Conservation (phyloP, 164 flowering plant genomes). For the Akebia trifoliata region DNA sequence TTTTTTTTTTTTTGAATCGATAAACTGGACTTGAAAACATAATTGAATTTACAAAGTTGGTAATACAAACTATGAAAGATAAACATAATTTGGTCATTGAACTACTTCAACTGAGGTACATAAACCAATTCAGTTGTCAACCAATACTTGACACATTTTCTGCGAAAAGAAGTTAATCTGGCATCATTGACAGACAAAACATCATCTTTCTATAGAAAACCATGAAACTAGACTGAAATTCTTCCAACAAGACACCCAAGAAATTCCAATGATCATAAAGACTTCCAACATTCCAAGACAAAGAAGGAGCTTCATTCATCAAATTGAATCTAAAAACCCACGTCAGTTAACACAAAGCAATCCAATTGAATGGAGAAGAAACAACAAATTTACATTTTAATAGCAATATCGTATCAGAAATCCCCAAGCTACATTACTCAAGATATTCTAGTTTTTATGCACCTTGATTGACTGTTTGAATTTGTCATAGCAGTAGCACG, state of each 20-base stretch:
- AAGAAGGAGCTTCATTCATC: background rate
- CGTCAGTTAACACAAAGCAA: background rate
- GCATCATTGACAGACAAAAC: background rate
- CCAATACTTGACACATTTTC: background rate
- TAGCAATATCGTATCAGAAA: background rate
- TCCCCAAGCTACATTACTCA: background rate
- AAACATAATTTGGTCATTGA: no score
- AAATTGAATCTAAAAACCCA: background rate
- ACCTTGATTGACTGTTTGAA: constrained; percentile 84
- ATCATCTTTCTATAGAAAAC: background rate
- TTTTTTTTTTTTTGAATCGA: no score
- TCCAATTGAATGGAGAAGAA: background rate
- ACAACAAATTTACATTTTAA: background rate
- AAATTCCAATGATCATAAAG: no score
- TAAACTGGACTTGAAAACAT: no score
- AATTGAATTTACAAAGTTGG: no score
- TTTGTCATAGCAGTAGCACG: constrained; percentile 81
- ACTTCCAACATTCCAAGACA: no score
- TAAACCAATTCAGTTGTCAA: background rate
- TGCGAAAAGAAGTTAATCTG: background rate
- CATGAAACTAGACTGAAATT: no score
- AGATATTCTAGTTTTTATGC: background rate
- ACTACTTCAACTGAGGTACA: background rate
- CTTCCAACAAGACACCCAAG: no score
- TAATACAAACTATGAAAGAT: no score